These are phyloP conservation scores for Ceratobasidium sp. DNA, from an alignment of 1,284 basidiomycete species.

Conservation along the genomic window DNA sequence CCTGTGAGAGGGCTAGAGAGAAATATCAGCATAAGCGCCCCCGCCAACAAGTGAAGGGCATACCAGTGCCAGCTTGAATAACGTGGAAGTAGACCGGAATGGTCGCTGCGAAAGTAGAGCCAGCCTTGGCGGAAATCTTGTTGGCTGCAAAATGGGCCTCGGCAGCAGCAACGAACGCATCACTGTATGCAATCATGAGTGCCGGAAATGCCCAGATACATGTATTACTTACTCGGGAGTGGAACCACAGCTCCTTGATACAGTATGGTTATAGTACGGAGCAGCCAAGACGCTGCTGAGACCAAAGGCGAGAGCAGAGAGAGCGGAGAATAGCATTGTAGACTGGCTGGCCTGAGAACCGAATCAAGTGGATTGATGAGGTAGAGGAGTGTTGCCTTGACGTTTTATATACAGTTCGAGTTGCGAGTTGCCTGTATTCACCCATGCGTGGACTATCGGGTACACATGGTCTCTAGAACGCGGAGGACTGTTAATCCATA, in stretches of 20 bases:
- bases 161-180: slow-evolving; percentile 37
- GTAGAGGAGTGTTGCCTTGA: background rate
- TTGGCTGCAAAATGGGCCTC: slow-evolving; percentile 59
- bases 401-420: slow-evolving; percentile 5
- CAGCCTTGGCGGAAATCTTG: slow-evolving; percentile 36
- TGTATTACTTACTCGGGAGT: slow-evolving; percentile 20
- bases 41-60: background rate
- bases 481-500: background rate
- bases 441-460: slow-evolving; percentile 5
- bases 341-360: slow-evolving; percentile 1
- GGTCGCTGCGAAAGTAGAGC: slow-evolving; percentile 32
- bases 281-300: slow-evolving; percentile 43
- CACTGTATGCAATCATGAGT: slow-evolving; percentile 12
- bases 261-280: slow-evolving; percentile 41
- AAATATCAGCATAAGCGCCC: slow-evolving; percentile 7
- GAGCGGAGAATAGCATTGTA: slow-evolving; percentile 35
- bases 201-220: background rate
- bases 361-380: slow-evolving; percentile 14
- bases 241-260: slow-evolving; percentile 39
- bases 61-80: slow-evolving; percentile 45
- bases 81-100: slow-evolving; percentile 49
- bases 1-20: slow-evolving; percentile 41
- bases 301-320: slow-evolving; percentile 41
- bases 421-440: background rate
- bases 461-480: slow-evolving; percentile 15